These are phyloP conservation scores for Orbilia blumenaviensis DNA, from an alignment of 2,329 filamentous ascomycete species.

Conservation along the genomic window DNA sequence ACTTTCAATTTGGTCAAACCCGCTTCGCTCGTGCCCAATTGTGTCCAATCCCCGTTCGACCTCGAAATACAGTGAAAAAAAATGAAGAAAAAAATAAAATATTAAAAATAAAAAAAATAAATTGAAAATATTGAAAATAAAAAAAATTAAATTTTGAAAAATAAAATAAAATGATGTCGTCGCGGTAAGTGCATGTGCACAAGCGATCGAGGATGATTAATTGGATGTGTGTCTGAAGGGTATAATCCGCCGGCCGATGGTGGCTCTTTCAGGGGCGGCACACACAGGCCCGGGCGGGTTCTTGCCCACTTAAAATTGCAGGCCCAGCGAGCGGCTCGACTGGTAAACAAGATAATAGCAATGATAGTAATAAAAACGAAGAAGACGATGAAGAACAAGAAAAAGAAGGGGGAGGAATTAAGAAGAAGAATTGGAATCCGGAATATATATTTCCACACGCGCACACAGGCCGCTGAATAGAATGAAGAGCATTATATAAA, in stretches of 20 bases:
- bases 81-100: constrained; percentile 2
- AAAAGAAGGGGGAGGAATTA: no score
- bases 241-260: constrained; percentile 11
- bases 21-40: constrained; percentile 1
- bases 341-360: not conserved
- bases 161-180: not conserved
- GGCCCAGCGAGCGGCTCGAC: constrained; percentile 40
- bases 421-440: no score
- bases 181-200: no score
- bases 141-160: constrained; percentile 2
- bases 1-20: not conserved
- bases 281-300: not conserved
- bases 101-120: constrained; percentile 1
- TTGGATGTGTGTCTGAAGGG: no score
- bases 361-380: no score
- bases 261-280: constrained; percentile 17
- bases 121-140: not conserved
- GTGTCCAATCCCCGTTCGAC: not conserved
- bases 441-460: no score
- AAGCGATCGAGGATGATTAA: no score
- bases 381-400: no score
- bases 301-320: constrained; percentile 39
- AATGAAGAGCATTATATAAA: not conserved
- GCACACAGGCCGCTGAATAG: not conserved
- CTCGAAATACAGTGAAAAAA: not conserved